phyloP scores from a whole-genome alignment of 192 early-diverging fungal genomes.

The Mortierella claussenii region DNA sequence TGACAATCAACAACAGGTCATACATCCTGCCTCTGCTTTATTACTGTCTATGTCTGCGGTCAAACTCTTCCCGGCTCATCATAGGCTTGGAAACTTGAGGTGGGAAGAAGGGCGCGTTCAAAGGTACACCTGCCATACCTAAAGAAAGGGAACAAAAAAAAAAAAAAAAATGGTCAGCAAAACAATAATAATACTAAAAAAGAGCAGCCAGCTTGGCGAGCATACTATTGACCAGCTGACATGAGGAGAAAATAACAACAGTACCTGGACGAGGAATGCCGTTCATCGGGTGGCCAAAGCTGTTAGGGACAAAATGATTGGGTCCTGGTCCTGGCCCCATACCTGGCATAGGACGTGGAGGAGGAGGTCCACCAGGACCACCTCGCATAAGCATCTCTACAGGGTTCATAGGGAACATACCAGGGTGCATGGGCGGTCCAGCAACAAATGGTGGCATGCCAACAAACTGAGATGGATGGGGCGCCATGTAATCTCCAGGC shows the following conservation, averaged over 20 bases:
- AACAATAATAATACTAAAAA: not conserved
- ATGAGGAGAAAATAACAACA: not conserved
- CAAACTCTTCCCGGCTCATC: constrained; percentile 50
- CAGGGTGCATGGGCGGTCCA: constrained; percentile 43
- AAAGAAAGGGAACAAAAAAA: not conserved
- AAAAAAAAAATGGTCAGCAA: not conserved
- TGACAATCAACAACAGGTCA: not conserved
- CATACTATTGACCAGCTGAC: too few species aligned
- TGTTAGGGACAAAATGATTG: constrained; percentile 50
- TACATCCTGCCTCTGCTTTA: constrained; percentile 3
- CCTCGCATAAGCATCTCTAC: constrained; percentile 52
- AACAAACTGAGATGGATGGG: constrained; percentile 44
- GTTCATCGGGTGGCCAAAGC: constrained; percentile 50
- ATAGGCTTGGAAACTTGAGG: constrained; percentile 51
- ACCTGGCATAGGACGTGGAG: constrained; percentile 51
- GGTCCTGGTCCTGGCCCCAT: constrained; percentile 49
- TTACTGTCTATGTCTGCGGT: constrained; percentile 54
- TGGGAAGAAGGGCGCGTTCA: constrained; percentile 50
- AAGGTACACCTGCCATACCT: constrained; percentile 21
- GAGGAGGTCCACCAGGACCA: constrained; percentile 35
- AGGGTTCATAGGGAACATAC: constrained; percentile 50
- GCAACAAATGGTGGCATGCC: constrained; percentile 42
- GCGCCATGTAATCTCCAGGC: constrained; percentile 46
- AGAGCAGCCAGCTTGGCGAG: too few species aligned
- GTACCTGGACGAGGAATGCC: constrained; percentile 48